Evolutionary conservation across 1,284 basidiomycete species (phyloP), one percentile per base, ranked within the genome.

Genomic region (Ustilago loliicola): DNA sequence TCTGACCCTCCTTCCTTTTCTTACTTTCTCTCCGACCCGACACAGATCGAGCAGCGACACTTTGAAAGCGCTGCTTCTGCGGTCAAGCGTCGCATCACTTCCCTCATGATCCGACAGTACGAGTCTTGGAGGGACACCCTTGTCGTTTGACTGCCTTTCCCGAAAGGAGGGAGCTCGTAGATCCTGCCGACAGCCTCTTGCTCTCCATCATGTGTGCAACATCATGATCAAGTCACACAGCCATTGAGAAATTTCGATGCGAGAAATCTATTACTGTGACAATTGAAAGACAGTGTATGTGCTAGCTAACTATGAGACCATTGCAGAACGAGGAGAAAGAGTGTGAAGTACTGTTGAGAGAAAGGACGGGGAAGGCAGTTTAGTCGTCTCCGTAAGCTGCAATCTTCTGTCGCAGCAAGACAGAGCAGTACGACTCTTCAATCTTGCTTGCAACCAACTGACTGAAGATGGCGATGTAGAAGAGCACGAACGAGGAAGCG

Each of bases 81-180:
- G 0, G 91, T 94, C 67, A 91, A 94, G 79, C 90, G 91, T 64
- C 91, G 97, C 78, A 97, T 98, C 80, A 98, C 96, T 0, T 91
- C 92, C 1, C 90, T 90, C n/a, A 91, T 96, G 84, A 64, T 83
- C 17, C 57, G 57, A 6, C 61, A 69, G 56, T 80, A 77, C 54
- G 81, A 83, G 57, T 59, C 38, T 6, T 83, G 81, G 81, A 40
- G 80, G 60, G 77, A 81, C 34, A 77, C 76, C 2, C 69, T 81
- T 1, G 55, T 66, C 19, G 63, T 76, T 50, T 81, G 47, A 71
- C 30, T 27, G 19, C 29, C 19, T 53, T n/a, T 5, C 30, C 8
- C 13, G 15, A 40, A n/a, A 13, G 38, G 38, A 40, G 32, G 32
- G 6, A 34, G 32, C 11, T 5, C 5, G 6, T 34, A 5, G 32